phyloP scores from a whole-genome alignment of 176 grass and related monocot genomes.

The Cocos nucifera region DNA sequence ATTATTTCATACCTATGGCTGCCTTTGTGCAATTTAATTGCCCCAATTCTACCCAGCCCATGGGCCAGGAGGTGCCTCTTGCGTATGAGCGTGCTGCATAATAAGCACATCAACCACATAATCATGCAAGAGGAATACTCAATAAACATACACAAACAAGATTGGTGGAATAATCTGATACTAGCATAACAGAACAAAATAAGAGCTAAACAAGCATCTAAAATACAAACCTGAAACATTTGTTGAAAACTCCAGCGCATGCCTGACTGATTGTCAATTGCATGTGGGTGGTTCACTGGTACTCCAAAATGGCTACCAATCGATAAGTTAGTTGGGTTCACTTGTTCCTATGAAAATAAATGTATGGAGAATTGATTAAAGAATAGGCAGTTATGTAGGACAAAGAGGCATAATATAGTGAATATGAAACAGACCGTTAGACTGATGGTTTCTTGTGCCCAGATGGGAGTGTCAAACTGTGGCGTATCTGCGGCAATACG shows the following conservation, averaged over 20 bases:
- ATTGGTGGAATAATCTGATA: too few relatives aligned
- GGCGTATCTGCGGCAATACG: neutral
- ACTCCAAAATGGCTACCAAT: slow-evolving; percentile 8
- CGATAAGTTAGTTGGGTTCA: slow-evolving; percentile 5
- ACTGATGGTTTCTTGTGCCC: slow-evolving; percentile 5
- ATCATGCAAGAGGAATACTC: neutral
- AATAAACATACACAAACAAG: neutral
- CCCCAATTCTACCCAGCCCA: slow-evolving; percentile 6
- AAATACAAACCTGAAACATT: slow-evolving; percentile 8
- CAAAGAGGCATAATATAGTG: neutral
- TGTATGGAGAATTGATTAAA: neutral
- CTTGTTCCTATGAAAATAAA: slow-evolving; percentile 3
- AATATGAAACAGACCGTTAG: neutral
- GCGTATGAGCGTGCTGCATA: slow-evolving; percentile 4
- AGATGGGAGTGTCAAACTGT: slow-evolving; percentile 2
- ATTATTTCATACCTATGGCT: neutral
- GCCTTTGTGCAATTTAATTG: neutral
- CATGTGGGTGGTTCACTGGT: slow-evolving; percentile 1
- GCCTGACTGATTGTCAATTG: slow-evolving; percentile 2
- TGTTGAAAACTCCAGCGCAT: slow-evolving; percentile 8
- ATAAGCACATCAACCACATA: neutral
- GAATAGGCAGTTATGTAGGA: too few relatives aligned
- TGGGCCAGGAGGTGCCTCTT: slow-evolving; percentile 1
- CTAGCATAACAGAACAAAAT: neutral
- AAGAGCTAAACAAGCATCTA: neutral